Percentiles rank a stretch among this genome's conserved stretches.
phyloP scores from a whole-genome alignment of 305 asterid species.

The Ilex paraguariensis region DNA sequence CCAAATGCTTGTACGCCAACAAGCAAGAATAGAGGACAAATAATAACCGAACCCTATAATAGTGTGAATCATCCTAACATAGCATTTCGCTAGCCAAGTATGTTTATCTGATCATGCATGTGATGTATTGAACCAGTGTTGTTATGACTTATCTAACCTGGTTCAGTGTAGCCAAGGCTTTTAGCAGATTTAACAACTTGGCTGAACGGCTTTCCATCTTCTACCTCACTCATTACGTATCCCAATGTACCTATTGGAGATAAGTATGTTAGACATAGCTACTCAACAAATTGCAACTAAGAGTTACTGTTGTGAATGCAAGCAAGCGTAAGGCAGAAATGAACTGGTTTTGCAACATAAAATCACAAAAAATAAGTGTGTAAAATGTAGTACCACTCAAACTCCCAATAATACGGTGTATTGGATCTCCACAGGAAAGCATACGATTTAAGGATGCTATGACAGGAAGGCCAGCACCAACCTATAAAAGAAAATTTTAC shows the following conservation, averaged over 20 bases:
- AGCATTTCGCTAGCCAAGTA: no score
- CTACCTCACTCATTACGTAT: conserved; percentile 93
- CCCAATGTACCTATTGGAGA: conserved; percentile 77
- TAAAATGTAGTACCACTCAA: conserved; percentile 58
- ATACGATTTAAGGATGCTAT: conserved; percentile 81
- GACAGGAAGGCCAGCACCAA: conserved; percentile 98
- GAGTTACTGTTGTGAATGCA: not conserved
- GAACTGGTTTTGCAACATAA: not conserved
- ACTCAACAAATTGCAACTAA: not conserved
- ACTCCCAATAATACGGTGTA: conserved; percentile 75
- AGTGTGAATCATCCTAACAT: no score
- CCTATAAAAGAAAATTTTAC: conserved; percentile 40
- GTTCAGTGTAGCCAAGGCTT: conserved; percentile 92
- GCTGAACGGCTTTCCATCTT: conserved; percentile 84
- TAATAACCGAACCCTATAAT: no score
- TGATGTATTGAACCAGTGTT: not conserved
- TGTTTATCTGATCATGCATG: no score
- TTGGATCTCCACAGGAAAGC: conserved; percentile 75
- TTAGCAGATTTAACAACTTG: conserved; percentile 83
- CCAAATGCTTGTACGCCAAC: no score
- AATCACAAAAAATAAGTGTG: not conserved
- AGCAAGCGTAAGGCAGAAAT: conserved; percentile 5
- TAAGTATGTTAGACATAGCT: conserved; percentile 2
- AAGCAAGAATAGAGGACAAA: no score
- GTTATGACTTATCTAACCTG: conserved; percentile 42